Percentiles rank a stretch among this genome's conserved stretches.
Evolutionary conservation across 2,329 filamentous ascomycete species (phyloP).

Genomic region (Lachnellula arida): DNA sequence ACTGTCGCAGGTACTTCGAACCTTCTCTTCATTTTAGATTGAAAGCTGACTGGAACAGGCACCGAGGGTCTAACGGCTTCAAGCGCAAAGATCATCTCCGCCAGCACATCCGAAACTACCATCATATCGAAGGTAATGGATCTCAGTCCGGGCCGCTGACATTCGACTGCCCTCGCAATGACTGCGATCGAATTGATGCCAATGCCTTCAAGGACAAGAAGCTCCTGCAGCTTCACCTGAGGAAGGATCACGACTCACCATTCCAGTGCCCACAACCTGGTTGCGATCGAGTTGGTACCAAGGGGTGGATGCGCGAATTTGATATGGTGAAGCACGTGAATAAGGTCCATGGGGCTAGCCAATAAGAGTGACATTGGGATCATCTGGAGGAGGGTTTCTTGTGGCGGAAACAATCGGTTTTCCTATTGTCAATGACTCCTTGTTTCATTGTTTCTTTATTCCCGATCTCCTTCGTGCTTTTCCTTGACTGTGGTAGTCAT

Average conservation of each 20-base stretch:
- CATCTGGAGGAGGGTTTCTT: too few species aligned
- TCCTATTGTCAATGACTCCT: too few species aligned
- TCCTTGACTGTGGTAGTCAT: too few species aligned
- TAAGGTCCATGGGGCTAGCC: constrained; percentile 5
- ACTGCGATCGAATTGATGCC: constrained; percentile 5
- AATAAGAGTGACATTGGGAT: too few species aligned
- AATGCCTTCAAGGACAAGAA: constrained; percentile 10
- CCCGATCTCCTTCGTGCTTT: too few species aligned
- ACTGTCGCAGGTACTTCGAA: constrained; percentile 27
- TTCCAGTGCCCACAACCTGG: constrained; percentile 15
- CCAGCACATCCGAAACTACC: constrained; percentile 35
- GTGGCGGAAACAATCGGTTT: too few species aligned
- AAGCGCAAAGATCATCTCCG: constrained; percentile 35
- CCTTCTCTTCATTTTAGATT: background rate
- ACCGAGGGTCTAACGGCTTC: constrained; percentile 33
- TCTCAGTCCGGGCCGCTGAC: background rate
- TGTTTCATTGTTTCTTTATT: too few species aligned
- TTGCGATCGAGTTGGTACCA: constrained; percentile 15
- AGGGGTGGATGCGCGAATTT: constrained; percentile 14
- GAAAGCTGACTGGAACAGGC: constrained; percentile 3
- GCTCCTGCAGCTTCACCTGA: constrained; percentile 11
- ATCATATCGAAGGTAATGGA: constrained; percentile 27
- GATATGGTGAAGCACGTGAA: constrained; percentile 19
- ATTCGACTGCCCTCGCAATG: background rate
- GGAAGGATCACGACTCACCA: constrained; percentile 14